Conservation (phyloP, 345 rosid species). For the Ceriops decandra region DNA sequence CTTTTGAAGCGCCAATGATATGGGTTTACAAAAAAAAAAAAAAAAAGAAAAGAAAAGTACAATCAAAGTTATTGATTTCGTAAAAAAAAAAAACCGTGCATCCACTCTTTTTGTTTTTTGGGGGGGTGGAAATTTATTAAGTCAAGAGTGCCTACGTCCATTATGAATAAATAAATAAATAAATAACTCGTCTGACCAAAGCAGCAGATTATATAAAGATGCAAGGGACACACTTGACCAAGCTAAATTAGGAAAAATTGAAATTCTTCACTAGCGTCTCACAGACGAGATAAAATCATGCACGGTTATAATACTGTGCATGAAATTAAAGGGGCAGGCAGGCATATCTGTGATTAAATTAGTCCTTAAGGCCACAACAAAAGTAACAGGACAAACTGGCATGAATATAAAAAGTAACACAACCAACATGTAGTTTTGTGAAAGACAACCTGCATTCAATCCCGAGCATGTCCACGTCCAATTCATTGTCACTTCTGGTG, state of each 20-base stretch:
- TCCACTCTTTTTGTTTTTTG: too few relatives aligned
- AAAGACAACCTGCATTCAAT: slow-evolving; percentile 2
- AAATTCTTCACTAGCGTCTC: neutral
- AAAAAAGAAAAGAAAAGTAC: too few relatives aligned
- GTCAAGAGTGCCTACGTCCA: too few relatives aligned
- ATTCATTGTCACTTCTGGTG: neutral
- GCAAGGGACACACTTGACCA: neutral
- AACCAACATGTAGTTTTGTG: neutral
- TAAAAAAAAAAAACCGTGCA: too few relatives aligned
- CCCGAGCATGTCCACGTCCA: slow-evolving; percentile 11
- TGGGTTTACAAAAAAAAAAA: too few relatives aligned
- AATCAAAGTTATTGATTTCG: too few relatives aligned
- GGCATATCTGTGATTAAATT: neutral
- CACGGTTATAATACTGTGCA: neutral
- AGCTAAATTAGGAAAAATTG: slow-evolving; percentile 6
- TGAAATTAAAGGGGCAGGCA: neutral
- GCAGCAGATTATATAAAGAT: neutral
- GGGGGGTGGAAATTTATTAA: too few relatives aligned
- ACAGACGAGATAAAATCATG: slow-evolving; percentile 12
- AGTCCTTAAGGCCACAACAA: neutral
- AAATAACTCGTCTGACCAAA: neutral
- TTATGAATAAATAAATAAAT: too few relatives aligned
- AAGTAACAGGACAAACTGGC: slow-evolving; percentile 3
- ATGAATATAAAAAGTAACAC: neutral
- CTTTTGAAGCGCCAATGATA: too few relatives aligned